Conservation (phyloP, 75 land plant species). For the Gnetum montanum region DNA sequence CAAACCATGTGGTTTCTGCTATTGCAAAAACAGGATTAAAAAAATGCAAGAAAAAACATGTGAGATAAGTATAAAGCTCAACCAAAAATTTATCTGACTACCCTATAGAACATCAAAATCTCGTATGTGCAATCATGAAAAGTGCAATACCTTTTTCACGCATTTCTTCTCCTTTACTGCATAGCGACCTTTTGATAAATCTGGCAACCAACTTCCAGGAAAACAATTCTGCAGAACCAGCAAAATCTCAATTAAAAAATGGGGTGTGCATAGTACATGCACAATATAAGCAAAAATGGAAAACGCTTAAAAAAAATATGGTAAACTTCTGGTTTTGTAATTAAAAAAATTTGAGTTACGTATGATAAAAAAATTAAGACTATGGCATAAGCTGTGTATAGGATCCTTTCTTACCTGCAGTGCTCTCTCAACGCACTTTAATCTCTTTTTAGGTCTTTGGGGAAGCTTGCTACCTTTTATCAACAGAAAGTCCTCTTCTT, state of each 20-base stretch:
- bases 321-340: too few species aligned
- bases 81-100: too few species aligned
- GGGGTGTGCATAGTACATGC: background rate
- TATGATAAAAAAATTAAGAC: too few species aligned
- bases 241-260: background rate
- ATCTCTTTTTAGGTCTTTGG: slow-evolving; percentile 23
- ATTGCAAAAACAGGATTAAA: too few species aligned
- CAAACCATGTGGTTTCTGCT: too few species aligned
- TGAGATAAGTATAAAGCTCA: too few species aligned
- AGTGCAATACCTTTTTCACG: slow-evolving; percentile 12
- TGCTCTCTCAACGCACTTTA: slow-evolving; percentile 14
- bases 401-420: slow-evolving; percentile 11
- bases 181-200: slow-evolving; percentile 15
- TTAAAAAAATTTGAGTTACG: background rate
- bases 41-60: background rate
- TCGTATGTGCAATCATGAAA: background rate
- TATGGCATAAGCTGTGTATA: background rate
- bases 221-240: slow-evolving; percentile 12
- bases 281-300: background rate
- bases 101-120: background rate
- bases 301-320: background rate
- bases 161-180: slow-evolving; percentile 27
- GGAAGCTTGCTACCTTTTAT: slow-evolving; percentile 28
- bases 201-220: slow-evolving; percentile 20
- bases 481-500: slow-evolving; percentile 21